Base-by-base conservation (phyloP, 225 moss, liverwort and hornwort genomes). In the Asterella californica region DNA sequence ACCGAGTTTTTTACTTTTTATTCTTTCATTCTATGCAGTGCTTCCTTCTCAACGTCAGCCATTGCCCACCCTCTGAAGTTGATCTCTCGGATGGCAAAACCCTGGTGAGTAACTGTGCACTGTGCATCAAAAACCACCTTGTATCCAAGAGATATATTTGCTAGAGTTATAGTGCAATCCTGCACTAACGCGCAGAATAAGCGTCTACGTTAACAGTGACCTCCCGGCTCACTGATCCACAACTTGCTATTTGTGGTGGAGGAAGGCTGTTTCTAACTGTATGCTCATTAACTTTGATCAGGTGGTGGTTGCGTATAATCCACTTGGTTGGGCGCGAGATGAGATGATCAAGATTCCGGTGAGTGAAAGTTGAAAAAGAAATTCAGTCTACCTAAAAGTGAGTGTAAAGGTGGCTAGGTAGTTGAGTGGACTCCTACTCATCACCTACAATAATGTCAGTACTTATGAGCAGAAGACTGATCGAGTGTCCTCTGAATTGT, bases 41-140 rank as follows among this genome's bases (percentile, higher is more conserved):
- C 83, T 88, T 88, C 77, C 86, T 95, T 76, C 93, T 99, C 81
- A 99, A 99, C 76, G 91, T 99, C 77, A 99, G 99, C 89, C 92
- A 93, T 83, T 99, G 99, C 85, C 95, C 95, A 78, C 87, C 92
- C 29, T 91, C 99, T 67, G 95, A 99, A 91, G 86, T 79, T 79
- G 89, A 95, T 80, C 90, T 95, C 22, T 88, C 88, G 69, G 70
- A 83, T 48, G 92, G 92, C 76, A 90, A 90, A 81, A 90, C 85
- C 66, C 78, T 94, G 88, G 94, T 94, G 83, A 88, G 76, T 76
- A 46, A n/a, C 27, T n/a, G 27, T 32, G 64, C 27, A 64, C 18
- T 18, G 57, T 24, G 64, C 27, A 7, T 15, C 10, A 5, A 0
- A 0, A 27, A 30, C 49, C 6, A 47, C 10, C 27, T 72, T 47